phyloP scores from a whole-genome alignment of 2,329 filamentous ascomycete species.

The Xylaria sp. region DNA sequence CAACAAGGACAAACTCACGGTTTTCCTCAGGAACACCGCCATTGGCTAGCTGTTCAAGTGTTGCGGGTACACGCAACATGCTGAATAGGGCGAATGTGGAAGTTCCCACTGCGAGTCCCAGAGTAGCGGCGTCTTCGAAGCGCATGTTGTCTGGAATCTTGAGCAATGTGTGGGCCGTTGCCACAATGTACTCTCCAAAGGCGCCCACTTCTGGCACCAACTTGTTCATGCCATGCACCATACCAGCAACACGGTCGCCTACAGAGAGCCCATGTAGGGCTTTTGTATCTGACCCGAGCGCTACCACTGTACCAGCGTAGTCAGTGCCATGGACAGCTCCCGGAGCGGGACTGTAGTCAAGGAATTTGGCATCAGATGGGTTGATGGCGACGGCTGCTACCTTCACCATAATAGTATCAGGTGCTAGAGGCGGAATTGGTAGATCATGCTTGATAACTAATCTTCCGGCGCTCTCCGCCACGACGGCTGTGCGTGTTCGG shows the following conservation, averaged over 20 bases:
- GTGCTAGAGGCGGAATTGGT: slow-evolving; percentile 33
- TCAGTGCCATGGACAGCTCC: slow-evolving; percentile 42
- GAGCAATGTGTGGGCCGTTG: slow-evolving; percentile 45
- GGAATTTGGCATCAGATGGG: slow-evolving; percentile 41
- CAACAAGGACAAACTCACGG: slow-evolving; percentile 54
- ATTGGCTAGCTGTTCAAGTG: slow-evolving; percentile 35
- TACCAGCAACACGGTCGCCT: slow-evolving; percentile 33
- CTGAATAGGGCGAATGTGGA: slow-evolving; percentile 48
- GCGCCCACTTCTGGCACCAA: slow-evolving; percentile 40
- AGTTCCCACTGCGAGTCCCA: slow-evolving; percentile 47
- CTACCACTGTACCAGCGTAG: slow-evolving; percentile 38
- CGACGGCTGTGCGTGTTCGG: slow-evolving; percentile 23
- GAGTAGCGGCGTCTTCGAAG: slow-evolving; percentile 49
- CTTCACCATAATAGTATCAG: slow-evolving; percentile 38
- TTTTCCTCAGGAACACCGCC: too few species aligned
- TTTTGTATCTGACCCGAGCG: slow-evolving; percentile 23
- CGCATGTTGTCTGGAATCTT: slow-evolving; percentile 49
- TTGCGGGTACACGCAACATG: slow-evolving; percentile 45
- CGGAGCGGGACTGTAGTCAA: slow-evolving; percentile 32
- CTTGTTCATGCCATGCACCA: slow-evolving; percentile 31
- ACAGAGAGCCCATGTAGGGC: slow-evolving; percentile 38
- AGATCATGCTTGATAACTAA: slow-evolving; percentile 29
- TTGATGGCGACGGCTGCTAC: slow-evolving; percentile 41
- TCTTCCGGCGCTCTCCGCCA: slow-evolving; percentile 24
- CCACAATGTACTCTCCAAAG: slow-evolving; percentile 52